Evolutionary conservation across 2,329 filamentous ascomycete genomes (phyloP), one percentile per base, ranked within the genome.

Genomic region (Elsinoe necatrix): DNA sequence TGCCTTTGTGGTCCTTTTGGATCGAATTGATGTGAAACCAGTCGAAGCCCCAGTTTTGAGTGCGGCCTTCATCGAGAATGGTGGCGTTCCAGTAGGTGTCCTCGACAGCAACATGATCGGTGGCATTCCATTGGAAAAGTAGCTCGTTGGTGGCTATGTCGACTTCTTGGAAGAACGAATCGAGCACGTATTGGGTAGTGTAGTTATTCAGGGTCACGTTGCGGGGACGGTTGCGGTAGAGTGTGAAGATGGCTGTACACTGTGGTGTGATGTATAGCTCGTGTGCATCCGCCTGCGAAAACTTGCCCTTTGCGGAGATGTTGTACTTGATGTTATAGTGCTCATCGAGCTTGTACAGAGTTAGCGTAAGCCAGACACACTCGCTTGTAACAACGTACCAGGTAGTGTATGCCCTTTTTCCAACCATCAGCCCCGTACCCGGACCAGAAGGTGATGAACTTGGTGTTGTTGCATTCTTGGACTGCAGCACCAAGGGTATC

Each of bases 21-120:
- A 78, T 67, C 45, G 77, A 77, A 68, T 82, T 81, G 66, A 82
- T 75, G 65, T 81, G 79, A 63, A 72, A 75, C 60, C 66, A 74
- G 62, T 74, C 72, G 60, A 68, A 74, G 0, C 71, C 68, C 14
- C 61, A 63, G 54, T 65, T 62, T 23, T 66, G 61, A 35, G 59
- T 61, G 54, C 65, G 65, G 1, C 71, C 71, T 23, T 73, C 76
- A 20, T 72, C 71, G 18, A 73, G 67, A 48, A 75, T 59, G 62
- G 64, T 57, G 59, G 65, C 65, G 18, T 52, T 39, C 48, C 48
- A 52, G 60, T 64, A 66, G 1, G 62, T 64, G 18, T 65, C 63
- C 11, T 61, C 61, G 2, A 67, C 37, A 8, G 63, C 43, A 58
- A 73, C 67, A 59, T 73, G 68, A 16, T 69, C 66, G 11, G 64